Percentiles rank a stretch among this genome's conserved stretches.
phyloP scores from a whole-genome alignment of 2,329 filamentous ascomycete species.

The Fusarium citri region DNA sequence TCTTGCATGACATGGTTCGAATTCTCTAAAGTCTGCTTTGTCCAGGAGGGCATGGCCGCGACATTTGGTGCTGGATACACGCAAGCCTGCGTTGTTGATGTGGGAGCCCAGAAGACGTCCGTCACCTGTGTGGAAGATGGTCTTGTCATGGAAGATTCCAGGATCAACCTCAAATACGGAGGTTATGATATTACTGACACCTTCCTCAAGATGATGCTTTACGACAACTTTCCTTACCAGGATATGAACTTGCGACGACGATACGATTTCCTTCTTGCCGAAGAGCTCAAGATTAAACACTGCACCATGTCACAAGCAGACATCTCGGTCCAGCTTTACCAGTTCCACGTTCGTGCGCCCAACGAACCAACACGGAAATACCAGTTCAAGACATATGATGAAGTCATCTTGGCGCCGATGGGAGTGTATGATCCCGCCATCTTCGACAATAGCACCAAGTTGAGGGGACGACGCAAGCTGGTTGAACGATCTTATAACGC shows the following conservation, averaged over 20 bases:
- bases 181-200: constrained; percentile 93
- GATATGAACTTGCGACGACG: constrained; percentile 92
- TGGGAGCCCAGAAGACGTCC: constrained; percentile 97
- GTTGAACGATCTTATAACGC: constrained; percentile 91
- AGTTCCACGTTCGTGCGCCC: constrained; percentile 90
- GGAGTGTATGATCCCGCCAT: constrained; percentile 91
- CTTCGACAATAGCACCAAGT: constrained; percentile 85
- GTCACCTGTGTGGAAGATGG: constrained; percentile 98
- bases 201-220: constrained; percentile 98
- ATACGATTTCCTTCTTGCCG: constrained; percentile 92
- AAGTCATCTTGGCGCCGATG: constrained; percentile 93
- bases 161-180: constrained; percentile 94
- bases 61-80: constrained; percentile 96
- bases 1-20: constrained; percentile 90
- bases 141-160: constrained; percentile 92
- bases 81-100: constrained; percentile 92
- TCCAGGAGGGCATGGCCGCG: constrained; percentile 94
- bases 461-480: constrained; percentile 81
- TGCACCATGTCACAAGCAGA: constrained; percentile 92
- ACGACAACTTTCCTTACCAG: constrained; percentile 93
- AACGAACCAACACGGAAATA: constrained; percentile 93
- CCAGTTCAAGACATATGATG: constrained; percentile 96
- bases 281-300: constrained; percentile 94
- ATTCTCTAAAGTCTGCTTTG: constrained; percentile 89
- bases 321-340: constrained; percentile 86